Percentiles rank a stretch among this genome's conserved stretches.
Evolutionary conservation across 78 protist genomes (phyloP).

Genomic region (Dictyostelium capitatum): DNA sequence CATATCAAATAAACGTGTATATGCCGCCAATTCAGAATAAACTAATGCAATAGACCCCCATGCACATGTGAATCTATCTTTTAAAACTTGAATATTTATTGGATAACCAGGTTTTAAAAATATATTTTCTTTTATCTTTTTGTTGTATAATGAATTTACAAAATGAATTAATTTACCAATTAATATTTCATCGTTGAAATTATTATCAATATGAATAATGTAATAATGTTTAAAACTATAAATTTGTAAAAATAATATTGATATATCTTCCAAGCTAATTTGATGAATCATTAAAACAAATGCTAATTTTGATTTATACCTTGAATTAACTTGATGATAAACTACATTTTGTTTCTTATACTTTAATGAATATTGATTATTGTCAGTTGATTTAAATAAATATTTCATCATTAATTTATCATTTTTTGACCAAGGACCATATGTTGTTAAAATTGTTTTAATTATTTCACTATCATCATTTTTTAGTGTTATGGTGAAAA

Average conservation of each 20-base stretch:
- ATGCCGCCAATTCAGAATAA: slow-evolving; percentile 32
- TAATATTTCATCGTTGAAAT: background rate
- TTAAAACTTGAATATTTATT: slow-evolving; percentile 9
- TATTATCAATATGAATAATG: slow-evolving; percentile 32
- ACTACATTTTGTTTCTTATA: background rate
- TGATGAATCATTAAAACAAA: slow-evolving; percentile 6
- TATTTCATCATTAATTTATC: slow-evolving; percentile 20
- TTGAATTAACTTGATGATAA: background rate
- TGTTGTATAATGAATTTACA: background rate
- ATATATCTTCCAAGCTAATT: background rate
- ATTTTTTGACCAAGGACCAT: slow-evolving; percentile 35
- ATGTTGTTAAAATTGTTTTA: background rate
- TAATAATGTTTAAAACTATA: slow-evolving; percentile 56
- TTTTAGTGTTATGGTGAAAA: background rate
- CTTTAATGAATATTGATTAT: background rate
- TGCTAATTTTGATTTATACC: slow-evolving; percentile 12
- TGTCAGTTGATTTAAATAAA: background rate
- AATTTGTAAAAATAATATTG: background rate
- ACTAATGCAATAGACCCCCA: slow-evolving; percentile 66
- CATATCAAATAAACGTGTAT: slow-evolving; percentile 38
- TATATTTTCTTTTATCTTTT: background rate
- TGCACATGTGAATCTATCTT: slow-evolving; percentile 5
- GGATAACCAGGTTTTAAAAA: background rate
- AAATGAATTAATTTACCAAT: background rate
- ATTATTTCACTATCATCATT: background rate